Base-by-base conservation (phyloP, 2,329 filamentous ascomycete species). In the Colletotrichum lini region DNA sequence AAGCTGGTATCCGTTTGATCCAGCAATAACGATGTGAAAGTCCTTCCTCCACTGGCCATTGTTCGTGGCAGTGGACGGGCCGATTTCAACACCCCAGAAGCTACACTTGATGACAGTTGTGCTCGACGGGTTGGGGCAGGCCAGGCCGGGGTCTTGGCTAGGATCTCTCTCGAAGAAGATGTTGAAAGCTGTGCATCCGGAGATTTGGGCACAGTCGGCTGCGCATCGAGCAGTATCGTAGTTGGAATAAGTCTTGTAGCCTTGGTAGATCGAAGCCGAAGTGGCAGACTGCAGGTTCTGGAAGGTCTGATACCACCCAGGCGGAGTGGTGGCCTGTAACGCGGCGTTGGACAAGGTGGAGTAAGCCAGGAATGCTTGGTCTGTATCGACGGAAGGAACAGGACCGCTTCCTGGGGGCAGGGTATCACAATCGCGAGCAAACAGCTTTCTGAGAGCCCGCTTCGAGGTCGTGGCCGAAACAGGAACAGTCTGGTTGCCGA, bases 1-100 rank as follows among this genome's bases (percentile, higher is more conserved):
- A 40, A 64, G 44, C 13, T 58, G 53, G 45, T 73, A 73, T 21
- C 70, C 70, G 70, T 73, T 73, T 42, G 70, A 73, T 9, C 70
- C 70, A 26, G 67, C 57, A 56, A 73, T 73, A 9, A 60, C 62
- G 12, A 73, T 62, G 40, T 66, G 53, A 49, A 73, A 73, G 10
- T 64, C 44, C 18, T 69, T 65, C 8, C 70, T 63, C 6, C 59
- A 44, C 52, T 73, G 56, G 13, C 70, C 70, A 23, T 15, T 50
- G 66, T 73, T 73, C 40, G 49, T 60, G n/a, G 70, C 70, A 38
- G 59, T 75, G 54, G 53, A 58, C 10, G 53, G 53, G 6, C 53
- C 53, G 21, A 65, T 58, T 16, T 10, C 44, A n/a, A 58, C 63
- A 26, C 63, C 63, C 63, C 63, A 65, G 53, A 65, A 65, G 35